A percentile compares a stretch with the other conserved stretches of the same genome.
Conservation (phyloP, 768 basidiomycete genomes). For the Podaxis sp. region DNA sequence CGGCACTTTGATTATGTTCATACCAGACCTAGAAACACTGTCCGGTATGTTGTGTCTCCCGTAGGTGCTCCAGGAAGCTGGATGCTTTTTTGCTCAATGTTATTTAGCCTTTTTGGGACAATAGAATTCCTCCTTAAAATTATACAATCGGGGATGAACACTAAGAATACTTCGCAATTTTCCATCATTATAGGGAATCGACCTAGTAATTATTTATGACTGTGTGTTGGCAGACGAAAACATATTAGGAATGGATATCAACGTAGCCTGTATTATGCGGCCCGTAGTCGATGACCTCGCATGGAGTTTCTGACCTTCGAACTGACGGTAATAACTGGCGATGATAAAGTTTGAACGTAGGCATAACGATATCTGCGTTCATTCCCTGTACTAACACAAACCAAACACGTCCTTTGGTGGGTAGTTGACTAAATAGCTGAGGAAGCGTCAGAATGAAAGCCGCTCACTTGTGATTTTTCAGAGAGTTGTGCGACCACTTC, state of each 20-base stretch:
- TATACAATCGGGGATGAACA: not conserved
- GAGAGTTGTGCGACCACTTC: not conserved
- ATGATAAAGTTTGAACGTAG: no score
- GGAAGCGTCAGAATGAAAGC: not conserved
- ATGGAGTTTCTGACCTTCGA: not conserved
- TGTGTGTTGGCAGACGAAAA: not conserved
- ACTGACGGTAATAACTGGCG: not conserved
- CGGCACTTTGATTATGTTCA: conserved; percentile 1
- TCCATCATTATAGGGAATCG: not conserved
- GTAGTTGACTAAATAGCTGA: not conserved
- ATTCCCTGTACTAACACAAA: not conserved
- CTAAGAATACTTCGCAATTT: not conserved
- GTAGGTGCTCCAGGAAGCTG: not conserved
- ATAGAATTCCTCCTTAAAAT: not conserved
- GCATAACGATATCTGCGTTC: no score
- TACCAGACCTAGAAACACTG: not conserved
- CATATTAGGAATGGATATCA: not conserved
- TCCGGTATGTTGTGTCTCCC: not conserved
- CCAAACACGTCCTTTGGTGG: not conserved
- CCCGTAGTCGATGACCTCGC: not conserved
- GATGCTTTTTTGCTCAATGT: not conserved
- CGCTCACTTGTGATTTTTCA: not conserved
- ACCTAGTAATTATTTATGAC: not conserved
- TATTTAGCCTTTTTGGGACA: not conserved
- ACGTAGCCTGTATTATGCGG: not conserved